A percentile compares a stretch with the other conserved stretches of the same genome.
These are phyloP conservation scores for Solanum habrochaites DNA, from an alignment of 257 asterid genomes.

Conservation along the genomic window DNA sequence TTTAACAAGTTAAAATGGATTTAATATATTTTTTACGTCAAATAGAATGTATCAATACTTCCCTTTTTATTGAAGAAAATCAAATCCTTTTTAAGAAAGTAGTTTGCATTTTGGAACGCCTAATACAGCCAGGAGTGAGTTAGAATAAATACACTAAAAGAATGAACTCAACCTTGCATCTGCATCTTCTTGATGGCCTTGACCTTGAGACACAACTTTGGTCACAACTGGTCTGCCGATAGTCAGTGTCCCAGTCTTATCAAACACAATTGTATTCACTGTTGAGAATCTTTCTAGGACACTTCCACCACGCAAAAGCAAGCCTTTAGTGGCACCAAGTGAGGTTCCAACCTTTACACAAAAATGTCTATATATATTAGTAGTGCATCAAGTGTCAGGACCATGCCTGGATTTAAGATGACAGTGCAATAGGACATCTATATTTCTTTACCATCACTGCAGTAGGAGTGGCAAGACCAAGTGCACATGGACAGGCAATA, in stretches of 20 bases:
- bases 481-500: conserved; percentile 99
- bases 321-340: conserved; percentile 94
- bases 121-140: neutral
- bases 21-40: neutral
- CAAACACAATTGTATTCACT: conserved; percentile 80
- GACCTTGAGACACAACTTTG: conserved; percentile 40
- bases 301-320: conserved; percentile 98
- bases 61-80: neutral
- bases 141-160: neutral
- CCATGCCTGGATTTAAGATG: neutral
- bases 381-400: neutral
- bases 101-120: neutral
- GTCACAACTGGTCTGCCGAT: conserved; percentile 90
- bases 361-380: neutral
- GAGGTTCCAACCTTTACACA: conserved; percentile 91
- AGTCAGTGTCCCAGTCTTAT: conserved; percentile 94
- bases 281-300: conserved; percentile 74
- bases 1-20: neutral
- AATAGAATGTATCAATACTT: neutral
- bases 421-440: neutral
- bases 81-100: neutral
- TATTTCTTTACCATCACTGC: conserved; percentile 78
- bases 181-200: conserved; percentile 18
- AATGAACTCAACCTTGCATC: conserved; percentile 45
- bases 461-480: conserved; percentile 98